Evolutionary conservation across 306 rosid species (phyloP), one percentile per base, ranked within the genome.

Genomic region (Castanospermum australe): DNA sequence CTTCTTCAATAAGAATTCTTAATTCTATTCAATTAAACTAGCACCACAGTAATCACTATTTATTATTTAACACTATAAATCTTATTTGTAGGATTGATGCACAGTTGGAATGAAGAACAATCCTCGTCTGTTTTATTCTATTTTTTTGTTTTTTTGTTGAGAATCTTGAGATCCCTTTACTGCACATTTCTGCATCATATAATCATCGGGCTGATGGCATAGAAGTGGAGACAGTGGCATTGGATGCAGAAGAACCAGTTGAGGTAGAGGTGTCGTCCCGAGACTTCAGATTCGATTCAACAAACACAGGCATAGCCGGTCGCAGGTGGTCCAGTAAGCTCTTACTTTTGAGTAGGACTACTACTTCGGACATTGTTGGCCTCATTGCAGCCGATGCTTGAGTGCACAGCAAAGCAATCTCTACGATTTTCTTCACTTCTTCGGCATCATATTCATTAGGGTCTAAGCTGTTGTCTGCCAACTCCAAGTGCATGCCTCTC

Each of bases 351-450:
- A 91, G 92, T n/a, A 86, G 38, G 52, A 85, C 81, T 2, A 79
- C 88, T 0, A 85, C 61, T 85, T 91, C 90, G 77, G 93, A 86
- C 97, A 91, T 91, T 25, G 90, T 81, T 77, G 97, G 93, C 68
- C 97, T 89, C 51, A 62, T 14, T 20, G 76, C 72, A 28, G 91
- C 67, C 20, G 97, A 83, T 62, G 97, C 69, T 65, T 91, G 93
- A 45, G 88, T 84, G 88, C 93, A 91, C 59, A 85, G 25, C 35
- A 89, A 69, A 62, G 86, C 93, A 50, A 91, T 83, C 76, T 88
- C 92, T 44, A 84, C 24, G 7, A 79, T 30, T 28, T 75, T 91
- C 80, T 86, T 86, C 82, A 89, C 80, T 66, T 85, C 89, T 81
- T 86, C 92, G 67, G 42, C 70, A 59, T 84, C 83, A 60, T 84